Base-by-base conservation (phyloP, 2,329 filamentous ascomycete species). In the Pseudodiploospora longispora region DNA sequence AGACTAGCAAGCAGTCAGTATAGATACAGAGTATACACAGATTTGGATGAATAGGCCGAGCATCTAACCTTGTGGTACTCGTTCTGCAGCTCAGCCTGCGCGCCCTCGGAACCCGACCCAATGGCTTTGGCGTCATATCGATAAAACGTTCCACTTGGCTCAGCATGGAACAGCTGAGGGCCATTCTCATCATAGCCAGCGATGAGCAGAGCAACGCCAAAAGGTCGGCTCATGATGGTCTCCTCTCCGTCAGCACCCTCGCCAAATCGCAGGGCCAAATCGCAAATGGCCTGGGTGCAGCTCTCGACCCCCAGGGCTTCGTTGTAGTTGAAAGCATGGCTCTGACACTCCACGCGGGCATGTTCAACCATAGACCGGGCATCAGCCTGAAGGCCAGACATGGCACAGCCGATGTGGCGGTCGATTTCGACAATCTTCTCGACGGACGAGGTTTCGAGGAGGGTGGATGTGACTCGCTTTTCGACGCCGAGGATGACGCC, bases 401-500 rank as follows among this genome's bases (percentile, higher is more conserved):
- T 98, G 71, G 93, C 93, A 71, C 93, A 97, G 60, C 93, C 93
- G 59, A 98, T 96, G 74, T 98, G 93, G 64, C 87, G 82, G 74
- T 98, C 93, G 66, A 98, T 97, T 69, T 98, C 93, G 67, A 98
- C 91, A 60, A 98, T 97, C 81, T 98, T 98, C 71, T 98, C 93
- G 60, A 98, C 93, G 35, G 90, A 96, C 38, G 87, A 95, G 30
- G 93, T 95, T 71, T 97, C 93, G 60, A 98, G 87, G 50, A 98
- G 85, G 50, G 91, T 94, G 47, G 88, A 95, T 49, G 93, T 98
- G 59, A 98, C 93, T 61, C 93, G 90, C 81, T 98, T 98, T 75
- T 98, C 93, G 52, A 98, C 93, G 56, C 93, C 93, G 41, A 98
- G 84, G 62, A 98, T 85, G 50, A 97, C 90, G 61, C 93, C 93